These are phyloP conservation scores for Brettanomyces anomalus DNA, from an alignment of 805 yeast species.

Conservation along the genomic window DNA sequence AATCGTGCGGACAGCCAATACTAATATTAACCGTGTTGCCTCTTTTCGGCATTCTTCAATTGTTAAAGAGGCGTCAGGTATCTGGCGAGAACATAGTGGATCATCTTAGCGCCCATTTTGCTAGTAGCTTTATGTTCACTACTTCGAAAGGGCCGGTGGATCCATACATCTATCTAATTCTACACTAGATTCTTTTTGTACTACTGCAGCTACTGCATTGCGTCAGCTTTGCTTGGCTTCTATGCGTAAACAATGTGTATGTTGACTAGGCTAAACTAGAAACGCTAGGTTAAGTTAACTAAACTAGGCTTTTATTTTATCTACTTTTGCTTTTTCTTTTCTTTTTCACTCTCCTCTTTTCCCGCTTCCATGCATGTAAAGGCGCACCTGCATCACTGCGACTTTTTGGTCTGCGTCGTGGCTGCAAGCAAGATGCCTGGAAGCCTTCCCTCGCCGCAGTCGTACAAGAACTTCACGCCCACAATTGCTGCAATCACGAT, in stretches of 20 bases:
- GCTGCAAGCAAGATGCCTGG: slow-evolving; percentile 65
- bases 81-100: slow-evolving; percentile 54
- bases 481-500: slow-evolving; percentile 35
- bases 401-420: slow-evolving; percentile 34
- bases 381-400: slow-evolving; percentile 1
- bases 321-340: no score
- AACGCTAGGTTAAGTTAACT: no score
- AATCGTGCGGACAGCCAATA: slow-evolving; percentile 72
- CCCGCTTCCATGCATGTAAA: background rate
- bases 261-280: no score
- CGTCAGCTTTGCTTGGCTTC: no score
- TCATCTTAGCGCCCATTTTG: slow-evolving; percentile 66
- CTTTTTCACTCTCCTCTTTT: no score
- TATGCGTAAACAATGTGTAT: no score
- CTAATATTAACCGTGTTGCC: slow-evolving; percentile 62
- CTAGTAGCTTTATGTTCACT: slow-evolving; percentile 21
- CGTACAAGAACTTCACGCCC: slow-evolving; percentile 44
- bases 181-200: no score
- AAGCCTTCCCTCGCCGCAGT: slow-evolving; percentile 51
- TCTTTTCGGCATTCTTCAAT: slow-evolving; percentile 26
- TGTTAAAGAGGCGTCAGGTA: slow-evolving; percentile 52
- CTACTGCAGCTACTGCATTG: background rate
- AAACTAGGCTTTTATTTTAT: background rate
- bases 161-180: slow-evolving; percentile 45
- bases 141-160: slow-evolving; percentile 58